Evolutionary conservation across 805 yeast genomes (phyloP).

Genomic region (Suhomyces prunicola): DNA sequence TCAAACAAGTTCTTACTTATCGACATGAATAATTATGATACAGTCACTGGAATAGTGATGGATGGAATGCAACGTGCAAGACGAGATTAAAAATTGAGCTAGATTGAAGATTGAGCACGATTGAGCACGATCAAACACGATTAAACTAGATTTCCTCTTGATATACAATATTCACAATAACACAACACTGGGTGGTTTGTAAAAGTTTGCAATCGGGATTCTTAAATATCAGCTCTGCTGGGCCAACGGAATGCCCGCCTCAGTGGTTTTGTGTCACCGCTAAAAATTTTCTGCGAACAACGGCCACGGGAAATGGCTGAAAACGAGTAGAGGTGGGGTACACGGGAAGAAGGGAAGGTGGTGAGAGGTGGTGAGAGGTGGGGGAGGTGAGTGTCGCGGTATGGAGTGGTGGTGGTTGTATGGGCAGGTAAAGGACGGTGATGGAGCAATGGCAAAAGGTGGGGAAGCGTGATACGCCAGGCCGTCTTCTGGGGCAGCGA

Average conservation of each 20-base stretch:
- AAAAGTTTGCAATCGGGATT: not conserved
- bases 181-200: not conserved
- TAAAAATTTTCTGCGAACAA: not conserved
- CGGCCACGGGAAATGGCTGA: not conserved
- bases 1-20: slow-evolving; percentile 17
- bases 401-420: not conserved
- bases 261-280: not conserved
- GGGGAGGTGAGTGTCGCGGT: not conserved
- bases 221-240: not conserved
- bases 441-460: not conserved
- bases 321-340: not conserved
- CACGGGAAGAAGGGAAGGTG: no score
- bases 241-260: not conserved
- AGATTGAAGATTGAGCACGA: no score
- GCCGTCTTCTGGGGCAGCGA: not conserved
- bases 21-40: not conserved
- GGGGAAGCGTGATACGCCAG: not conserved
- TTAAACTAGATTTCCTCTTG: no score
- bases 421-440: not conserved
- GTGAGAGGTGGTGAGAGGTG: no score
- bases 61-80: no score
- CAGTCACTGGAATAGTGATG: not conserved
- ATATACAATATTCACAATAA: no score
- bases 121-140: no score
- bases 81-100: no score